Evolutionary conservation across 805 yeast genomes (phyloP), one percentile per base, ranked within the genome.

Genomic region (Candida patagonica): DNA sequence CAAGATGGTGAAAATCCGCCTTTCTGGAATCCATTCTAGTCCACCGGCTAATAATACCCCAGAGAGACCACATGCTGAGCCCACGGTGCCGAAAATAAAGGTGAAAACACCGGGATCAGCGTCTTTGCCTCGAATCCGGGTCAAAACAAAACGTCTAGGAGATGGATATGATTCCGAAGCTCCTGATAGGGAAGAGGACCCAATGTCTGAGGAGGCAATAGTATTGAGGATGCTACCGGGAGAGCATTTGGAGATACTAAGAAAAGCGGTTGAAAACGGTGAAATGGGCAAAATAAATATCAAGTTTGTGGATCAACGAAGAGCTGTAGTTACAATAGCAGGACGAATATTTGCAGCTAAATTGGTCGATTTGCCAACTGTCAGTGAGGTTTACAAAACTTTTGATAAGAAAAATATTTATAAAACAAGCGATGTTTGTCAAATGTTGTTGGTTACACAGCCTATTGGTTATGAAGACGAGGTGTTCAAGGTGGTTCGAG

Each of bases 161-260:
- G 96, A 89, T 51, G 97, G 97, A 1, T 89, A 89, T 59, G 98
- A 89, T 55, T 81, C 95, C 2, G 97, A 89, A 53, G 96, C 94
- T 15, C 94, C 96, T 0, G 97, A 89, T 49, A 66, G 85, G 20
- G 98, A 92, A 56, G 96, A 87, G 44, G 96, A 92, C 54, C 97
- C 98, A 1, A 63, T 86, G 45, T 66, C 86, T 6, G 97, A 92
- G 54, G 94, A 85, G 48, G 95, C 92, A 0, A 68, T 92, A 1
- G 68, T 87, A 1, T 58, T 92, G 31, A 68, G 98, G 40, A 77
- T 89, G 63, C 65, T 69, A 26, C 63, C 72, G 4, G 85, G 79
- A 43, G 67, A 71, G 7, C 80, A 80, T 41, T 60, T 84, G 26
- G 95, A 84, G 42, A 75, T 73, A 44, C 73, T 89, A 7, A 76